Conservation (phyloP, 1,139 yeast genomes). For the Taphrina flavorubra region DNA sequence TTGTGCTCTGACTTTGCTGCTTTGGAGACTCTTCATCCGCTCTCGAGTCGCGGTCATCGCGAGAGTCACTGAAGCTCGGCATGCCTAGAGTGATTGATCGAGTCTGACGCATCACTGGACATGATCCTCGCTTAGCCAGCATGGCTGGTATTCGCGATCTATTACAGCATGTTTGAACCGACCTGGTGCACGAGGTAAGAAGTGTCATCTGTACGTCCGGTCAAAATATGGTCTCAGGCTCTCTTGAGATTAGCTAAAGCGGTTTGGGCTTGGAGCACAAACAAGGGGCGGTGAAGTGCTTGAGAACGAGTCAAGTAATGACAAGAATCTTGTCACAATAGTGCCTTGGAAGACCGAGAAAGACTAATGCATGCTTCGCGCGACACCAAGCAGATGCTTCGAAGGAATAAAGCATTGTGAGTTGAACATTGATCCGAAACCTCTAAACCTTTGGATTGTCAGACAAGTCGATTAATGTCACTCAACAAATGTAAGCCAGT, state of each 20-base stretch:
- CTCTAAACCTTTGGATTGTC: neutral
- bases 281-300: too few species aligned
- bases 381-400: too few species aligned
- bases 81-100: constrained; percentile 34
- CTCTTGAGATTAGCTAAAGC: too few species aligned
- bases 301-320: too few species aligned
- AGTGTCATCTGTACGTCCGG: neutral
- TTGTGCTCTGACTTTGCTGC: constrained; percentile 6
- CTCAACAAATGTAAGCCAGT: too few species aligned
- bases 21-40: neutral
- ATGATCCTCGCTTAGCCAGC: neutral
- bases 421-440: too few species aligned
- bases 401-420: too few species aligned
- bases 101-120: neutral
- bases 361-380: neutral
- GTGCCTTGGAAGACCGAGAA: neutral
- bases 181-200: neutral
- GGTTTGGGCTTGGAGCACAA: too few species aligned
- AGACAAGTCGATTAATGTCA: neutral
- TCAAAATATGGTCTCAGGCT: too few species aligned
- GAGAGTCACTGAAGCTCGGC: constrained; percentile 23
- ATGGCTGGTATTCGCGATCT: neutral
- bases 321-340: neutral
- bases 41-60: constrained; percentile 10
- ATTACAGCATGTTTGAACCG: neutral